Percentiles rank a stretch among this genome's conserved stretches.
Evolutionary conservation across 2,329 filamentous ascomycete species (phyloP).

Genomic region (Zelopaecilomyces penicillatus): DNA sequence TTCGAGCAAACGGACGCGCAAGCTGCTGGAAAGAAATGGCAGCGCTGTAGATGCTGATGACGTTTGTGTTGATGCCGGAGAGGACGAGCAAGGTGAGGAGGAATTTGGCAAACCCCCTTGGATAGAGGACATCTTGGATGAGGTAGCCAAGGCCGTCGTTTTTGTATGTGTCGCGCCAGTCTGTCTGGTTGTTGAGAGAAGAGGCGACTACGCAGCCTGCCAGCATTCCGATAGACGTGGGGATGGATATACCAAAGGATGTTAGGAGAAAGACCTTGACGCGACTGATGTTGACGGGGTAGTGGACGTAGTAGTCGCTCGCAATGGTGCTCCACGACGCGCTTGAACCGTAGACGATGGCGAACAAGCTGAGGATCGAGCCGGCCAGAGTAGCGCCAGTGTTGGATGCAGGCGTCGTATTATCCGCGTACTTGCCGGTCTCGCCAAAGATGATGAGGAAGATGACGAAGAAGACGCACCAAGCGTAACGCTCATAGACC

Average conservation of each 20-base stretch:
- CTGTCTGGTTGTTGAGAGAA: constrained; percentile 28
- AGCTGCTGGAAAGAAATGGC: constrained; percentile 33
- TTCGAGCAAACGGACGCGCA: constrained; percentile 21
- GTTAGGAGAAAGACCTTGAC: constrained; percentile 41
- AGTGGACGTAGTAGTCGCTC: constrained; percentile 26
- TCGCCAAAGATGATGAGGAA: constrained; percentile 43
- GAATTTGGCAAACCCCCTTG: constrained; percentile 37
- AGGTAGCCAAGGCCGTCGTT: constrained; percentile 36
- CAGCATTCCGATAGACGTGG: constrained; percentile 41
- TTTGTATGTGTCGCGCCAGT: constrained; percentile 30
- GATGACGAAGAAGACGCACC: constrained; percentile 37
- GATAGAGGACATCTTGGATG: constrained; percentile 35
- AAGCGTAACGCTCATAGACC: constrained; percentile 42
- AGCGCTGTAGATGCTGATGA: constrained; percentile 30
- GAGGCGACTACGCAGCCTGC: constrained; percentile 35
- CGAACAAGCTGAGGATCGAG: constrained; percentile 33
- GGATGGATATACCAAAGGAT: constrained; percentile 37
- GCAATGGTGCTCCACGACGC: constrained; percentile 39
- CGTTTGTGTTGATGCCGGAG: constrained; percentile 29
- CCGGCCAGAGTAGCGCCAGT: constrained; percentile 30
- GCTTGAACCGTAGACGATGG: constrained; percentile 39
- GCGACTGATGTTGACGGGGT: constrained; percentile 35
- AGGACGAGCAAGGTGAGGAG: constrained; percentile 29
- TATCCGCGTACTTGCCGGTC: constrained; percentile 32
- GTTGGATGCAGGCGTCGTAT: constrained; percentile 22